phyloP scores from a whole-genome alignment of 257 asterid genomes.

The Prunella vulgaris region DNA sequence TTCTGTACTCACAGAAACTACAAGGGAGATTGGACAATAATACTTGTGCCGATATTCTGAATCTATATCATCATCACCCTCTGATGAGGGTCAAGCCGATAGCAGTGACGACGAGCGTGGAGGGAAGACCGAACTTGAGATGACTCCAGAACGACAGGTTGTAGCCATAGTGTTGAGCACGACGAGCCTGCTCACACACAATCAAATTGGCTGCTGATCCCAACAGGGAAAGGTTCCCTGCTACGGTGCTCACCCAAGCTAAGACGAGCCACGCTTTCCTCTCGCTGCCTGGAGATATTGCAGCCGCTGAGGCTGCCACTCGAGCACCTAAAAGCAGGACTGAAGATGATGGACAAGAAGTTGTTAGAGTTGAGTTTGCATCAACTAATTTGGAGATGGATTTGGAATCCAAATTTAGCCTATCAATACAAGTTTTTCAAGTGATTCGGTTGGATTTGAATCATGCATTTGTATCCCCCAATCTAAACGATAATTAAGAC shows the following conservation, averaged over 20 bases:
- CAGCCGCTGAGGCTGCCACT: slow-evolving; percentile 76
- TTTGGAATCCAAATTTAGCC: too few relatives aligned
- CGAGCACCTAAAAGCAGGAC: slow-evolving; percentile 72
- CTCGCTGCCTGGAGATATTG: slow-evolving; percentile 64
- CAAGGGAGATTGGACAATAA: neutral
- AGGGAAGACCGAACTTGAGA: slow-evolving; percentile 86
- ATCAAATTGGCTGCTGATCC: slow-evolving; percentile 97
- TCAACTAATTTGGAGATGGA: too few relatives aligned
- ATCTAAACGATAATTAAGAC: neutral
- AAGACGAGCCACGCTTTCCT: slow-evolving; percentile 87
- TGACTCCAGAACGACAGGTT: slow-evolving; percentile 77
- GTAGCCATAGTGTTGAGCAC: slow-evolving; percentile 57
- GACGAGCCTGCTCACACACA: slow-evolving; percentile 96
- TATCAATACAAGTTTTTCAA: too few relatives aligned
- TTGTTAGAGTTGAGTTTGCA: too few relatives aligned
- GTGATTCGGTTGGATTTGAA: too few relatives aligned
- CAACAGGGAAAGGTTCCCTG: slow-evolving; percentile 77
- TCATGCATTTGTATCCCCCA: neutral
- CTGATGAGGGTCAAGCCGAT: slow-evolving; percentile 69
- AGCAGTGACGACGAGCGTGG: slow-evolving; percentile 69
- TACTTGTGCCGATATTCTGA: slow-evolving; percentile 26
- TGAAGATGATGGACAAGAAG: too few relatives aligned
- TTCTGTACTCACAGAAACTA: neutral
- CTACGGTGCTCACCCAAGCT: slow-evolving; percentile 98
- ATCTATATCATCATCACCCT: slow-evolving; percentile 16